These are phyloP conservation scores for Globisporangium nodosum DNA, from an alignment of 352 stramenopile genomes.

Conservation along the genomic window DNA sequence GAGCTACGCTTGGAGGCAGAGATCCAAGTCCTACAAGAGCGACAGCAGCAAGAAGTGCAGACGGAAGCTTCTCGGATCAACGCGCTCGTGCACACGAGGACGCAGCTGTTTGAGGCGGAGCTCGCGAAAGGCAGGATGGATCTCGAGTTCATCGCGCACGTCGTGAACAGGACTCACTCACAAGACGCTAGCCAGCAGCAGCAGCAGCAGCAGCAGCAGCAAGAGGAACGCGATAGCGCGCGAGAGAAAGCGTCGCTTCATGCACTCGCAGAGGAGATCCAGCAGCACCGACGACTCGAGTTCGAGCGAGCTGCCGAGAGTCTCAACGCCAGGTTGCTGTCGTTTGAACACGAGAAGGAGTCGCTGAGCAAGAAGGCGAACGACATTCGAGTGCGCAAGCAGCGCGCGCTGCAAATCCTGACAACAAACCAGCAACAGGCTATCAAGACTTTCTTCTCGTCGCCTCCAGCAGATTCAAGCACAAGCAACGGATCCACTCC, in stretches of 20 bases:
- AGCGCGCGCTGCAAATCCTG: slow-evolving; percentile 47
- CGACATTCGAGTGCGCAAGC: slow-evolving; percentile 29
- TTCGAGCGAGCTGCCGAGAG: slow-evolving; percentile 26
- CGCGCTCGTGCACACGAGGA: slow-evolving; percentile 40
- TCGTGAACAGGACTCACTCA: slow-evolving; percentile 19
- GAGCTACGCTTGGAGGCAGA: slow-evolving; percentile 41
- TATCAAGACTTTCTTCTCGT: slow-evolving; percentile 40
- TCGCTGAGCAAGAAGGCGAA: slow-evolving; percentile 23
- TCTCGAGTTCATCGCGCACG: slow-evolving; percentile 37
- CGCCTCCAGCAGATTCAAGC: not conserved
- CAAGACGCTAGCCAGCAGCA: not conserved
- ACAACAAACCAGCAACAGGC: slow-evolving; percentile 52
- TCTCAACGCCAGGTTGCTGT: slow-evolving; percentile 28
- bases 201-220: slow-evolving; percentile 1
- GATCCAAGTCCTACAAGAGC: slow-evolving; percentile 41
- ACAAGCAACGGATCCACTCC: not conserved
- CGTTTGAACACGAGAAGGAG: slow-evolving; percentile 38
- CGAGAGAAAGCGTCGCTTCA: slow-evolving; percentile 10
- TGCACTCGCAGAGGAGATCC: slow-evolving; percentile 26
- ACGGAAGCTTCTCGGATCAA: slow-evolving; percentile 32
- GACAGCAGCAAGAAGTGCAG: slow-evolving; percentile 26
- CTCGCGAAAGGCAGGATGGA: slow-evolving; percentile 38
- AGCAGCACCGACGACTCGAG: slow-evolving; percentile 23
- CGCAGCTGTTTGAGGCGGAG: slow-evolving; percentile 39
- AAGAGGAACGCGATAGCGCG: not conserved